Percentiles rank a stretch among this genome's conserved stretches.
These are phyloP conservation scores for Pestalotiopsis sp. DNA, from an alignment of 2,329 filamentous ascomycete species.

Conservation along the genomic window DNA sequence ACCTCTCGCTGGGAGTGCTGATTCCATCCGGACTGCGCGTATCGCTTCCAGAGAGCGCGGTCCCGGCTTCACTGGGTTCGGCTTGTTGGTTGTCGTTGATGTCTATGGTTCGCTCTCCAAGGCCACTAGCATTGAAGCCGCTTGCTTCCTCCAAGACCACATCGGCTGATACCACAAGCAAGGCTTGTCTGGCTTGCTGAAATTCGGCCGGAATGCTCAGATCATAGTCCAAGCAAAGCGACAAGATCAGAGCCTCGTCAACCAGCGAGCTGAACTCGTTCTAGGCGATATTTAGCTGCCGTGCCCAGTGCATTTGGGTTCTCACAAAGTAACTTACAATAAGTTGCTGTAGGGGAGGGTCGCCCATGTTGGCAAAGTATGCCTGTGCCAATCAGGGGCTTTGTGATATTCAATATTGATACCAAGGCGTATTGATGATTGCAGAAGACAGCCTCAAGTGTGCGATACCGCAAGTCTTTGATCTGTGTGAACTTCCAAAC, in stretches of 20 bases:
- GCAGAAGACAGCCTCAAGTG: neutral
- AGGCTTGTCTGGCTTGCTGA: conserved; percentile 55
- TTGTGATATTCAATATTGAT: neutral
- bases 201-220: conserved; percentile 55
- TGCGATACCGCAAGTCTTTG: neutral
- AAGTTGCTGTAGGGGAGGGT: neutral
- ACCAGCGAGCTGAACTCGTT: conserved; percentile 73
- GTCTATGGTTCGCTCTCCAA: conserved; percentile 46
- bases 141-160: conserved; percentile 70
- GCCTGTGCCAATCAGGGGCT: neutral
- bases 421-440: neutral
- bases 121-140: conserved; percentile 78
- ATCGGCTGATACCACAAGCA: conserved; percentile 67
- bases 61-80: conserved; percentile 14
- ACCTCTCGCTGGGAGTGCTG: conserved; percentile 29
- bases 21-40: conserved; percentile 27
- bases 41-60: conserved; percentile 22
- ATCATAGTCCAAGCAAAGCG: conserved; percentile 76
- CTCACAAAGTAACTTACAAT: neutral
- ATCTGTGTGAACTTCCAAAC: neutral
- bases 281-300: conserved; percentile 38
- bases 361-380: neutral
- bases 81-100: conserved; percentile 19
- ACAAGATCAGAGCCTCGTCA: conserved; percentile 76
- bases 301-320: no score